Conservation (phyloP, 2,329 filamentous ascomycete species). For the Pseudocercospora musae region DNA sequence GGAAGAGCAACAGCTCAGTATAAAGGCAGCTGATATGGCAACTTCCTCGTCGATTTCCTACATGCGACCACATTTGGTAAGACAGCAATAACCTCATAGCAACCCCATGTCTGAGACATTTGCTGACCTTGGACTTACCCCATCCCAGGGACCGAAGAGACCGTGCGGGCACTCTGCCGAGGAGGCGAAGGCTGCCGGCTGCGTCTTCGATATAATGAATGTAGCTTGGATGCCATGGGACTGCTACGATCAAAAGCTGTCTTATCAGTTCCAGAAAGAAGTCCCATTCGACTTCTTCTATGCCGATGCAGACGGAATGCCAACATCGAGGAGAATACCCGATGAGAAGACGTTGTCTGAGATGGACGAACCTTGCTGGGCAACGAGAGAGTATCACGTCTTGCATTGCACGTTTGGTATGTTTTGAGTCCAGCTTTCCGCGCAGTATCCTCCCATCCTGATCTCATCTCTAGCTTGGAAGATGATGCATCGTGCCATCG, state of each 20-base stretch:
- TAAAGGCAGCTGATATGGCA: not conserved
- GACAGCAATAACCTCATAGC: too few species aligned
- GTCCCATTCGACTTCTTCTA: constrained; percentile 2
- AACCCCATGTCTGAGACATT: too few species aligned
- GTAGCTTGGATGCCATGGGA: not conserved
- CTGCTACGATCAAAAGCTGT: not conserved
- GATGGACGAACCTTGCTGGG: not conserved
- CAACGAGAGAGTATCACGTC: not conserved
- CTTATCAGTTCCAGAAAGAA: not conserved
- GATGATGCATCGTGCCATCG: not conserved
- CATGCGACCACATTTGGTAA: not conserved
- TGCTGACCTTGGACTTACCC: too few species aligned
- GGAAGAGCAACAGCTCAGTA: not conserved
- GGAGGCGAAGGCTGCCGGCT: not conserved
- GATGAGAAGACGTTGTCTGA: not conserved
- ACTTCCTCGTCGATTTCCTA: not conserved
- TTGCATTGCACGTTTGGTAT: not conserved
- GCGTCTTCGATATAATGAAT: not conserved
- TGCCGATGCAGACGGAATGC: not conserved
- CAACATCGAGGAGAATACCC: not conserved
- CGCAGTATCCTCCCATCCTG: too few species aligned
- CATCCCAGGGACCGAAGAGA: not conserved
- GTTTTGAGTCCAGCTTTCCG: too few species aligned
- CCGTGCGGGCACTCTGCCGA: not conserved
- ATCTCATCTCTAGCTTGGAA: not conserved